A percentile compares a stretch with the other conserved stretches of the same genome.
Conservation (phyloP, 2,329 filamentous ascomycete species). For the Pseudocercospora musae region DNA sequence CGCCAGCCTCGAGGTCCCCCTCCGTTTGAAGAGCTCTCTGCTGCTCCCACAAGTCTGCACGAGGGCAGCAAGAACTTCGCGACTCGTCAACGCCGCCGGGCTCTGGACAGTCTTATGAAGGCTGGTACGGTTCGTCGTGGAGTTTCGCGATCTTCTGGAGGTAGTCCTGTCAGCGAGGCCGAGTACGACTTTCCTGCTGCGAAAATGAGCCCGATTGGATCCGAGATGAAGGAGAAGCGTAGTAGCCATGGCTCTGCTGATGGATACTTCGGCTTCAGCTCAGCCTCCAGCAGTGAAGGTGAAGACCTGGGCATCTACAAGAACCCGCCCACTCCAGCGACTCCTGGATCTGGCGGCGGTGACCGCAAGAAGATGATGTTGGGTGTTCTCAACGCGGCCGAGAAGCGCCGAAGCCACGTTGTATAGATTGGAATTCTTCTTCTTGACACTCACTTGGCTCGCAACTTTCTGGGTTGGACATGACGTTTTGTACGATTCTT, state of each 20-base stretch:
- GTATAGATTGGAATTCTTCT: conserved; percentile 40
- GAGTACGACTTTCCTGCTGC: conserved; percentile 66
- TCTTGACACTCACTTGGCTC: not conserved
- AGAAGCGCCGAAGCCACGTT: conserved; percentile 79
- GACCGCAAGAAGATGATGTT: conserved; percentile 77
- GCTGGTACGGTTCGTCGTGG: conserved; percentile 81
- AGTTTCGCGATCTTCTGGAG: conserved; percentile 62
- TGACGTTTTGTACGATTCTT: not conserved
- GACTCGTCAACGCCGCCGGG: conserved; percentile 84
- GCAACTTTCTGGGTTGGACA: not conserved
- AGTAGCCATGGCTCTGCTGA: conserved; percentile 34
- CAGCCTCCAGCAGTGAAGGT: conserved; percentile 69
- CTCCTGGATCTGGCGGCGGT: conserved; percentile 70
- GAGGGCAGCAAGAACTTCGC: conserved; percentile 98
- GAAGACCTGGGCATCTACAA: conserved; percentile 34
- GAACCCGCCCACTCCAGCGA: conserved; percentile 42
- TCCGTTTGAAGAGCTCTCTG: conserved; percentile 81
- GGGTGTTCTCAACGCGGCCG: conserved; percentile 79
- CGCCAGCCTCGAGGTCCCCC: conserved; percentile 93
- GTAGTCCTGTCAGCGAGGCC: conserved; percentile 77
- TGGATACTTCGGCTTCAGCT: conserved; percentile 50
- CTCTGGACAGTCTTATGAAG: conserved; percentile 85
- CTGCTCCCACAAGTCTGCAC: conserved; percentile 85
- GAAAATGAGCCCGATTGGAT: conserved; percentile 40
- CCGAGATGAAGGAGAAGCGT: conserved; percentile 39